Percentiles rank a stretch among this genome's conserved stretches.
phyloP scores from a whole-genome alignment of 257 asterid genomes.

The Capsicum chinense region DNA sequence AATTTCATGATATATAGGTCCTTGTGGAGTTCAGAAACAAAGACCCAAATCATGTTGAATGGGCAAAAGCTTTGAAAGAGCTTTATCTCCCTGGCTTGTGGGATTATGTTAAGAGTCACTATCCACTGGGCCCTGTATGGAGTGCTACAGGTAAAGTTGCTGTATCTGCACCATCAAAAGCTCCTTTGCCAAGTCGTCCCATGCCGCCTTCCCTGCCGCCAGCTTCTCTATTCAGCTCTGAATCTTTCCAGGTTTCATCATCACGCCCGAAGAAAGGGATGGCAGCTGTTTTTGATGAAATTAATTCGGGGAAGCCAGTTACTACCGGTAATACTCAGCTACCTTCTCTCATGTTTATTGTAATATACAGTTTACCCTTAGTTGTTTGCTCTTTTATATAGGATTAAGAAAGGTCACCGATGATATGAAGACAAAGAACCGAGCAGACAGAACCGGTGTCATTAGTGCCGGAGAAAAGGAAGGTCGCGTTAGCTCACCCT shows the following conservation, averaged over 20 bases:
- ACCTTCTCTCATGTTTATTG: background rate
- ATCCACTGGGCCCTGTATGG: slow-evolving; percentile 97
- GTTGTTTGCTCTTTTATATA: slow-evolving; percentile 31
- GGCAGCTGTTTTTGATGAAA: slow-evolving; percentile 94
- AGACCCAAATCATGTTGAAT: slow-evolving; percentile 88
- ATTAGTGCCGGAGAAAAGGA: slow-evolving; percentile 67
- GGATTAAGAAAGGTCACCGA: slow-evolving; percentile 92
- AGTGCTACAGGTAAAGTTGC: slow-evolving; percentile 69
- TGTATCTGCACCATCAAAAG: slow-evolving; percentile 61
- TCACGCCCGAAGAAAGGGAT: slow-evolving; percentile 85
- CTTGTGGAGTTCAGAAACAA: slow-evolving; percentile 94
- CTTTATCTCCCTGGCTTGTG: slow-evolving; percentile 91
- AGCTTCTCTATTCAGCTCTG: slow-evolving; percentile 80
- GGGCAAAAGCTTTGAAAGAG: slow-evolving; percentile 97
- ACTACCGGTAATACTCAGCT: slow-evolving; percentile 65
- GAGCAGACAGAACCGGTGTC: slow-evolving; percentile 71
- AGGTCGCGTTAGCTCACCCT: slow-evolving; percentile 53
- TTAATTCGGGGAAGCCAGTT: slow-evolving; percentile 75
- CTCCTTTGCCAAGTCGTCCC: slow-evolving; percentile 60
- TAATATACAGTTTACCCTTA: slow-evolving; percentile 1
- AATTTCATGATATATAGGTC: slow-evolving; percentile 46
- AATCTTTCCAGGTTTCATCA: slow-evolving; percentile 71
- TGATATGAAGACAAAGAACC: slow-evolving; percentile 96
- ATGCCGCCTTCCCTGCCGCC: slow-evolving; percentile 92
- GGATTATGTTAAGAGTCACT: slow-evolving; percentile 85